phyloP scores from a whole-genome alignment of 345 rosid genomes.

The Citrus glauca region DNA sequence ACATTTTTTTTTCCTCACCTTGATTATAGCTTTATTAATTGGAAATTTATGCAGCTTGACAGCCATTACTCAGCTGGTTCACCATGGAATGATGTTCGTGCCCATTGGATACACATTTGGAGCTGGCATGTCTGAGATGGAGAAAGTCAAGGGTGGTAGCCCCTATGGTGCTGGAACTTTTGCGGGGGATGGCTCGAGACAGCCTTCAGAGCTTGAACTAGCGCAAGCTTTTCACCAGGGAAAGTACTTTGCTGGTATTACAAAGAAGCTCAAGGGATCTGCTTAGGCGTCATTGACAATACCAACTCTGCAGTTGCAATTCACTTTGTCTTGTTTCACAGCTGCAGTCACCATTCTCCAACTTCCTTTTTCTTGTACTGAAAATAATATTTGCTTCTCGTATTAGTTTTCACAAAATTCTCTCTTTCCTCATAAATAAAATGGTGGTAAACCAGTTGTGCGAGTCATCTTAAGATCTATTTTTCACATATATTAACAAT shows the following conservation, averaged over 20 bases:
- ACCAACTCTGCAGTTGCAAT: neutral
- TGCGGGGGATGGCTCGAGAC: slow-evolving; percentile 69
- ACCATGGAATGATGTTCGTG: slow-evolving; percentile 72
- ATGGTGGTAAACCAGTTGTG: neutral
- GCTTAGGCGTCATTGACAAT: slow-evolving; percentile 22
- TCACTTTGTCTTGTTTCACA: neutral
- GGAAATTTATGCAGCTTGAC: slow-evolving; percentile 43
- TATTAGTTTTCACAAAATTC: neutral
- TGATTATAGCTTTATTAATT: neutral
- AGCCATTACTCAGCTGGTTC: slow-evolving; percentile 67
- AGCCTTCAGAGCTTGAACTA: slow-evolving; percentile 60
- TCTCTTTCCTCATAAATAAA: slow-evolving; percentile 1
- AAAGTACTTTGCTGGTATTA: slow-evolving; percentile 52
- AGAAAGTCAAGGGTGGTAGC: slow-evolving; percentile 62
- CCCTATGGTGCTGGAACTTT: slow-evolving; percentile 78
- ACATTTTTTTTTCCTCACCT: neutral
- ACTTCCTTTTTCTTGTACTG: neutral
- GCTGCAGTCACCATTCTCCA: neutral
- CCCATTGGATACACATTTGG: slow-evolving; percentile 71
- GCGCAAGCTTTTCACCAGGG: slow-evolving; percentile 74
- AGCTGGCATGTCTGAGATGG: slow-evolving; percentile 73
- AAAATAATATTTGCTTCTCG: slow-evolving; percentile 1
- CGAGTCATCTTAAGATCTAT: neutral
- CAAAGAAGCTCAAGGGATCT: slow-evolving; percentile 54
- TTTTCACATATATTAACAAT: neutral